These are phyloP conservation scores for Epichloe sibirici DNA, from an alignment of 2,329 filamentous ascomycete genomes.

Conservation along the genomic window DNA sequence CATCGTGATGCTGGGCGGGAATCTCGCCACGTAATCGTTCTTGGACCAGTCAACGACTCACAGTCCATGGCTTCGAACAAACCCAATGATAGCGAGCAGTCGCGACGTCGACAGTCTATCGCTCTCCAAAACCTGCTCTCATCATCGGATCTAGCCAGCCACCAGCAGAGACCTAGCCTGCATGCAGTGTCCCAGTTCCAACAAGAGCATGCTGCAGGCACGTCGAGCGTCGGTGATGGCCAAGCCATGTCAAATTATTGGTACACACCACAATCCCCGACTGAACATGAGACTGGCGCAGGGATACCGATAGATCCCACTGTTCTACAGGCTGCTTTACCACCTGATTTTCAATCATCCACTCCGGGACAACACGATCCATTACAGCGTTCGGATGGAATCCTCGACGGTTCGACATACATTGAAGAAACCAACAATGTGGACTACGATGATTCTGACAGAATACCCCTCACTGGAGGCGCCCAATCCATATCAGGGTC, in stretches of 20 bases:
- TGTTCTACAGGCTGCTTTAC: slow-evolving; percentile 42
- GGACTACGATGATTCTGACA: slow-evolving; percentile 43
- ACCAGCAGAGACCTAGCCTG: not conserved
- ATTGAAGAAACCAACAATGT: slow-evolving; percentile 19
- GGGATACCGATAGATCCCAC: slow-evolving; percentile 41
- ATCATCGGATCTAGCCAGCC: slow-evolving; percentile 2
- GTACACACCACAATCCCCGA: slow-evolving; percentile 33
- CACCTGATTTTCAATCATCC: slow-evolving; percentile 34
- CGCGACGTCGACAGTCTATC: slow-evolving; percentile 40
- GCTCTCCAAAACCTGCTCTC: slow-evolving; percentile 51
- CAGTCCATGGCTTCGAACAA: slow-evolving; percentile 19
- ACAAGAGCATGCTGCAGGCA: slow-evolving; percentile 3
- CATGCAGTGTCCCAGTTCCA: not conserved
- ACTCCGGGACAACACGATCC: slow-evolving; percentile 12
- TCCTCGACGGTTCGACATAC: slow-evolving; percentile 19
- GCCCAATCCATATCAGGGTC: slow-evolving; percentile 43
- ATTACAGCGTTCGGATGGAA: slow-evolving; percentile 18
- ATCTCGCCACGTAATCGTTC: not conserved
- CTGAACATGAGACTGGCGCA: slow-evolving; percentile 23
- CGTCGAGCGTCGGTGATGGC: slow-evolving; percentile 13
- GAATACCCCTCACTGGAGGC: slow-evolving; percentile 42
- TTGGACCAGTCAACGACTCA: not conserved
- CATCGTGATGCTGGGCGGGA: slow-evolving; percentile 4
- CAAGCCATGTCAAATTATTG: slow-evolving; percentile 40
- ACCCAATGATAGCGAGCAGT: slow-evolving; percentile 13